A percentile compares a stretch with the other conserved stretches of the same genome.
phyloP scores from a whole-genome alignment of 1,139 yeast genomes.

The Magnusiomyces paraingens region DNA sequence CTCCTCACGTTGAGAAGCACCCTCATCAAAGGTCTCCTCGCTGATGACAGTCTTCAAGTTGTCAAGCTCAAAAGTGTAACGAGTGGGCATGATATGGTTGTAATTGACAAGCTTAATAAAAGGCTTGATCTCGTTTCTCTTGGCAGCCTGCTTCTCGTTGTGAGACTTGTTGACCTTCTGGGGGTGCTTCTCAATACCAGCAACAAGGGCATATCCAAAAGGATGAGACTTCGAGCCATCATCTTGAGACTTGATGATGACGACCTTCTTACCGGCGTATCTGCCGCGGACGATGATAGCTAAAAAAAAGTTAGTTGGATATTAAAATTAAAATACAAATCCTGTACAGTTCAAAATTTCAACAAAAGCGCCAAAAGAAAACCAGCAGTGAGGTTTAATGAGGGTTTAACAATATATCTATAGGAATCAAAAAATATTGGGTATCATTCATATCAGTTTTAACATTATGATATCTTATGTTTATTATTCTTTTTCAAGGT shows the following conservation, averaged over 20 bases:
- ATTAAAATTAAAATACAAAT: not conserved
- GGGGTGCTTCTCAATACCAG: conserved; percentile 99
- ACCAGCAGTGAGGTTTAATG: too few species aligned
- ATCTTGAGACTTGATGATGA: conserved; percentile 97
- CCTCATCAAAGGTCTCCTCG: conserved; percentile 88
- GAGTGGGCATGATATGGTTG: conserved; percentile 99
- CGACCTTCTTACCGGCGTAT: conserved; percentile 99
- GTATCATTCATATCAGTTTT: too few species aligned
- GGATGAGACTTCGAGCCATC: conserved; percentile 99
- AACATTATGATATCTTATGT: too few species aligned
- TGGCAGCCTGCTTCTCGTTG: conserved; percentile 94
- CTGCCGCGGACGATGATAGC: conserved; percentile 99
- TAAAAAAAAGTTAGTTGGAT: conserved; percentile 31
- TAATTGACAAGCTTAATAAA: conserved; percentile 98
- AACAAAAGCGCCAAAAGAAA: too few species aligned
- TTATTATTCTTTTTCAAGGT: too few species aligned
- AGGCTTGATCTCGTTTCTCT: conserved; percentile 98
- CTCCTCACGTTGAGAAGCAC: conserved; percentile 95
- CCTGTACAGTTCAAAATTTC: too few species aligned
- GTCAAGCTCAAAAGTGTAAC: conserved; percentile 98
- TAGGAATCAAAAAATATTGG: too few species aligned
- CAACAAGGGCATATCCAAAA: conserved; percentile 99
- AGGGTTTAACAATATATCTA: too few species aligned
- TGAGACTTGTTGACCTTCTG: conserved; percentile 91
- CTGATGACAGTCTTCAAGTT: conserved; percentile 87